Evolutionary conservation across 2,329 filamentous ascomycete genomes (phyloP).

Genomic region (Cladophialophora chaetospira): DNA sequence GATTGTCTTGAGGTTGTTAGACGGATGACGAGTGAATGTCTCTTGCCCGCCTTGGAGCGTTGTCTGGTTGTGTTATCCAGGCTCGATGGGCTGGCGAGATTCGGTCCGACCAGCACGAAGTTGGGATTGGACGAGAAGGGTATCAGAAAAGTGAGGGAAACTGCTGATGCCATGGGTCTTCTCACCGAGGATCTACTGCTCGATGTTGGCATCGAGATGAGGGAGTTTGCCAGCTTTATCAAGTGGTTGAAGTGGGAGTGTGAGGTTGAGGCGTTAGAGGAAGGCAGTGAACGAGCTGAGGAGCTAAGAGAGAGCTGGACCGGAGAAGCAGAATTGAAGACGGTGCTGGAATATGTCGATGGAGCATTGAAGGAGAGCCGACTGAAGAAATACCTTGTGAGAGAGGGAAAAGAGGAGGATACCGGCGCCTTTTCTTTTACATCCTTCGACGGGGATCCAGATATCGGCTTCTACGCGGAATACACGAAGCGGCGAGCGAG

Average conservation of each 20-base stretch:
- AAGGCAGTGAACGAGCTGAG: constrained; percentile 59
- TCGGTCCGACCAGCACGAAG: constrained; percentile 67
- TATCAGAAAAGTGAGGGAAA: constrained; percentile 64
- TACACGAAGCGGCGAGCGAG: constrained; percentile 56
- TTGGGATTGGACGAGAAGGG: constrained; percentile 66
- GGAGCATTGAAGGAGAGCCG: constrained; percentile 35
- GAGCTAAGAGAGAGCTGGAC: constrained; percentile 69
- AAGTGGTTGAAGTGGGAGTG: constrained; percentile 83
- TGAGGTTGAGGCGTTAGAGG: constrained; percentile 69
- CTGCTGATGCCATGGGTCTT: constrained; percentile 72
- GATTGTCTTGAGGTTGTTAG: constrained; percentile 77
- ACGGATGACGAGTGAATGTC: constrained; percentile 78
- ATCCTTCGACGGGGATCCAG: constrained; percentile 23
- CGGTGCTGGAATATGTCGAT: constrained; percentile 76
- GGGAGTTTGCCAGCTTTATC: constrained; percentile 76
- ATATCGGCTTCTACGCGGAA: constrained; percentile 46
- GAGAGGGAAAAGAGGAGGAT: constrained; percentile 28
- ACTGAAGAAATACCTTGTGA: constrained; percentile 40
- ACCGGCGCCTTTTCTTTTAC: not conserved
- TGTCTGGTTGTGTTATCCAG: constrained; percentile 78
- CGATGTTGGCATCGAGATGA: constrained; percentile 72
- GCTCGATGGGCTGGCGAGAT: constrained; percentile 79
- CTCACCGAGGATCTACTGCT: constrained; percentile 73
- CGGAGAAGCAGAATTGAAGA: constrained; percentile 65
- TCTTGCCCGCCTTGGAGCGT: constrained; percentile 84